Percentiles rank a stretch among this genome's conserved stretches.
phyloP scores from a whole-genome alignment of 208 protist genomes.

The Leishmania guyanensis region DNA sequence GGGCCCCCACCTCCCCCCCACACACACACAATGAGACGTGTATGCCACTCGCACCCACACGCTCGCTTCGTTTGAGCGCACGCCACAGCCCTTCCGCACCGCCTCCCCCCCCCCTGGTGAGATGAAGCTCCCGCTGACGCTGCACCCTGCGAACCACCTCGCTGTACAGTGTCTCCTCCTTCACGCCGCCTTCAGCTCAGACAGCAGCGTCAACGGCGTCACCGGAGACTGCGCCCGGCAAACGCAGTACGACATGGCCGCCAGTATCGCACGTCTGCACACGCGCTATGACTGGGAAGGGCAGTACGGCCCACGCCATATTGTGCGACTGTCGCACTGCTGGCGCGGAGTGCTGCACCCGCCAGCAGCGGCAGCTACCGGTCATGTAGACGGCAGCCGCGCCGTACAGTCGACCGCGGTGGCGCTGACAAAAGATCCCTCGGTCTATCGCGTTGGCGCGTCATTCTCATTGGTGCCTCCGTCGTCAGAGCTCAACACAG shows the following conservation, averaged over 20 bases:
- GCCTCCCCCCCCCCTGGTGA: not conserved
- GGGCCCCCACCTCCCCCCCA: too few species aligned
- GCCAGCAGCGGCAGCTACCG: not conserved
- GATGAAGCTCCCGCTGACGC: slow-evolving; percentile 46
- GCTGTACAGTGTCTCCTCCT: slow-evolving; percentile 71
- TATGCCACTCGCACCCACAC: not conserved
- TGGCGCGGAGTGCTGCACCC: not conserved
- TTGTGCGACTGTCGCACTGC: not conserved
- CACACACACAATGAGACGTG: too few species aligned
- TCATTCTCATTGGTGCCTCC: not conserved
- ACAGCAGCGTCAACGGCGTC: not conserved
- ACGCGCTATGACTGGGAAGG: slow-evolving; percentile 2
- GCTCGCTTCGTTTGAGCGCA: not conserved
- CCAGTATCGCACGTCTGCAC: slow-evolving; percentile 2
- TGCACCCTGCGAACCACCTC: slow-evolving; percentile 62
- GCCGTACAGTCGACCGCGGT: not conserved
- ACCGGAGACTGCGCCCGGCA: not conserved
- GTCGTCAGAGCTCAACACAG: not conserved
- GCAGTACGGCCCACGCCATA: not conserved
- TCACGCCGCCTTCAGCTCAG: slow-evolving; percentile 35
- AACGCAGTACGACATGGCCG: not conserved
- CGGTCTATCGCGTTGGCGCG: not conserved
- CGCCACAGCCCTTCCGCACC: not conserved
- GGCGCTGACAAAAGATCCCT: not conserved
- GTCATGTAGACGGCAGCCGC: not conserved